A percentile compares a stretch with the other conserved stretches of the same genome.
phyloP scores from a whole-genome alignment of 371 early-diverging fungal genomes.

The Mucor indicus region DNA sequence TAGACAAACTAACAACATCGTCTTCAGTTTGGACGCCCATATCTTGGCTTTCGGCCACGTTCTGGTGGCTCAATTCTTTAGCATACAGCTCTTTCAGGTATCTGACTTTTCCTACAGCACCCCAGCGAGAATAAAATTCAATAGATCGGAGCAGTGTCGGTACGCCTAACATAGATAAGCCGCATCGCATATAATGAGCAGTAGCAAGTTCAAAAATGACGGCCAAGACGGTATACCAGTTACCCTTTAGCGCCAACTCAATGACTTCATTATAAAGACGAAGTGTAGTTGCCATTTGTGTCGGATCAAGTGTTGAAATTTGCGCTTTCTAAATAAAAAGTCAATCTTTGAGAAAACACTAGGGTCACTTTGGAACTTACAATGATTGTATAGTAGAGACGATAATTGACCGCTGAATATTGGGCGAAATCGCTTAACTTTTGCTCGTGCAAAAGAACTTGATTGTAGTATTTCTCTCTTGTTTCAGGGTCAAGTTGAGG shows the following conservation, averaged over 20 bases:
- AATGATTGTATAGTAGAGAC: constrained; percentile 33
- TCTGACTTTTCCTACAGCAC: constrained; percentile 34
- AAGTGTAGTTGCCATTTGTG: constrained; percentile 6
- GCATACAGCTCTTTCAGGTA: constrained; percentile 27
- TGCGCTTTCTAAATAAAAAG: constrained; percentile 42
- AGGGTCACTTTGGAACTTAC: constrained; percentile 16
- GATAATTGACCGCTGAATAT: constrained; percentile 31
- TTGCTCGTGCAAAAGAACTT: constrained; percentile 17
- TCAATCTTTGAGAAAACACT: background rate
- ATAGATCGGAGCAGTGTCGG: constrained; percentile 28
- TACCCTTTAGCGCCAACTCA: constrained; percentile 18
- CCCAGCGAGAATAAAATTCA: constrained; percentile 34
- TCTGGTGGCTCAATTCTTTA: constrained; percentile 16
- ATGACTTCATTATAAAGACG: constrained; percentile 29
- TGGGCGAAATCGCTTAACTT: constrained; percentile 24
- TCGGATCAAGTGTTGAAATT: constrained; percentile 17
- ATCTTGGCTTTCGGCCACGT: constrained; percentile 14
- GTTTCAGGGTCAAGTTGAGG: constrained; percentile 13
- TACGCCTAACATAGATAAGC: constrained; percentile 25
- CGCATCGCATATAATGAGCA: constrained; percentile 24
- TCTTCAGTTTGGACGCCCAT: constrained; percentile 32
- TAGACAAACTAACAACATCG: constrained; percentile 12
- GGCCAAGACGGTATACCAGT: constrained; percentile 32
- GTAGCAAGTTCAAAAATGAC: constrained; percentile 27
- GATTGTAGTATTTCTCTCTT: constrained; percentile 17